Base-by-base conservation (phyloP, 768 basidiomycete species). In the Tylopilus sp. region DNA sequence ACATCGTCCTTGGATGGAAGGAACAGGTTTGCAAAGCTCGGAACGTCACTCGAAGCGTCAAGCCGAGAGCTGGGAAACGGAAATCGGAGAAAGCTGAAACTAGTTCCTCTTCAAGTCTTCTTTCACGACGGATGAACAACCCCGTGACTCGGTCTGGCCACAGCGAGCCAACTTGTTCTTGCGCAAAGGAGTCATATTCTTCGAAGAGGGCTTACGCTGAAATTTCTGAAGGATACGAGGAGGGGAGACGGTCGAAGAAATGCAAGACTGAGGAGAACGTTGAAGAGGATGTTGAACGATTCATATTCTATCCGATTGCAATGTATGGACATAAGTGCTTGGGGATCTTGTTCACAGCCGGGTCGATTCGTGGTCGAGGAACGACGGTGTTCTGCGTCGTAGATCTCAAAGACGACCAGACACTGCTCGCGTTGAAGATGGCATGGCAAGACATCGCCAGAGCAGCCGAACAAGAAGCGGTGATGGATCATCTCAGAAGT, bases 331-430 rank as follows among this genome's bases (percentile, higher is more conserved):
- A 50, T 26, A 2, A 25, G 3, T 54, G 51, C 38, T 5, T 47
- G 2, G 53, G 55, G 0, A 42, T 58, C 10, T 22, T 61, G 29
- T 61, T 55, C 10, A 56, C 50, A 13, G 14, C 50, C 0, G 13
- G 48, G 11, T 63, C 57, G 16, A 56, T 59, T 31, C 50, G 60
- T 28, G 62, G 57, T 16, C 28, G 59, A 2, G 52, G 50, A 9
- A 57, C 60, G 13, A 48, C 40, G 1, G 50, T 56, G 0, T 63
- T 53, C 24, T 43, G 25, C 12, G 54, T 59, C 1, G 8, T 30
- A 0, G 30, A 54, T 34, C 33, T n/a, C 10, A 1, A 31, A 5
- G 36, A 52, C 10, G 0, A 30, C 1, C 7, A 21, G 0, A 54
- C 6, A 22, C 11, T 17, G 2, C 1, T 49, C 25, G 50, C 50